These are phyloP conservation scores for Amylocystis lapponica DNA, from an alignment of 768 basidiomycete genomes.

Conservation along the genomic window DNA sequence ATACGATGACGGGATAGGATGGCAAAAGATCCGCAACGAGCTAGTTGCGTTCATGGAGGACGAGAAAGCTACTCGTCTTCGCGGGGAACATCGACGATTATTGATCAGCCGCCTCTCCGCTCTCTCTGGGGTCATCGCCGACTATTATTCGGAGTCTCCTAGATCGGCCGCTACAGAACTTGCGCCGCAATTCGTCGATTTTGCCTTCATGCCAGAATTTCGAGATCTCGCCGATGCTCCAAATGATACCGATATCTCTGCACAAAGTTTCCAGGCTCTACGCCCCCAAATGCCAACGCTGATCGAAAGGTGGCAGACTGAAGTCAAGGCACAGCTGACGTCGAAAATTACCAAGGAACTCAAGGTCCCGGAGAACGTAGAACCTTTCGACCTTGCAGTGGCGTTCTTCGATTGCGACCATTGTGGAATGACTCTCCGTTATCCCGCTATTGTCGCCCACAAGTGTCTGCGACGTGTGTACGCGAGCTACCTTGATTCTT, in stretches of 20 bases:
- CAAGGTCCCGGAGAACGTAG: no score
- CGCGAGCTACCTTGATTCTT: no score
- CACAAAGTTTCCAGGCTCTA: no score
- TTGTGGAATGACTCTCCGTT: neutral
- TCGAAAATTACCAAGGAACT: no score
- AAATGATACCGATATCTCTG: no score
- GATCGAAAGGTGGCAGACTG: no score
- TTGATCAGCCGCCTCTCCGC: neutral
- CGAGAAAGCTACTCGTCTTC: neutral
- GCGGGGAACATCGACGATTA: neutral
- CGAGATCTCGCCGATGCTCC: no score
- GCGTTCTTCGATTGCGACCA: neutral
- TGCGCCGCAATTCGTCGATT: neutral
- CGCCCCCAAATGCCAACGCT: no score
- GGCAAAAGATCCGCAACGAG: conserved; percentile 2
- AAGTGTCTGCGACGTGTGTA: neutral
- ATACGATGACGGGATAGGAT: no score
- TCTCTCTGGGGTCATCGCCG: neutral
- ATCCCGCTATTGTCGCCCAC: neutral
- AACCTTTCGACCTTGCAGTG: neutral
- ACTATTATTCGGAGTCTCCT: neutral
- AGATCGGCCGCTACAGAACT: conserved; percentile 1
- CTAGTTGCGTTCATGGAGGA: conserved; percentile 4
- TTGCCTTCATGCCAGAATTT: no score
- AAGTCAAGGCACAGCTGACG: no score